Evolutionary conservation across 148 eudicot species (phyloP).

Genomic region (Chenopodium suecicum): DNA sequence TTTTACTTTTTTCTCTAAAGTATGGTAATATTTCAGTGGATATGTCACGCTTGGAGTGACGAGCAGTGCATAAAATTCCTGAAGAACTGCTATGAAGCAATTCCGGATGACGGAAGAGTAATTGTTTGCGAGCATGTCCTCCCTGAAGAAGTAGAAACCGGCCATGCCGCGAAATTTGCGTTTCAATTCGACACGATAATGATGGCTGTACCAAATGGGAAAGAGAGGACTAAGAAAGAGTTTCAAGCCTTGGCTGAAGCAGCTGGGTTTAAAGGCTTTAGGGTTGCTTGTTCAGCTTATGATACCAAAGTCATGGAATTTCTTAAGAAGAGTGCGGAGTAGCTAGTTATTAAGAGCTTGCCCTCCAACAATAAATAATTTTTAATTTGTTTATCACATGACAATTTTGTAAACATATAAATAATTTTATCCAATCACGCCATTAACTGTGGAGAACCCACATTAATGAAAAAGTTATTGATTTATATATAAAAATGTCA

Average conservation of each 20-base stretch:
- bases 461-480: too few species aligned
- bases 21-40: conserved; percentile 11
- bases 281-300: conserved; percentile 25
- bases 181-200: conserved; percentile 13
- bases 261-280: conserved; percentile 25
- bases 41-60: conserved; percentile 24
- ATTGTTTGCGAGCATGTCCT: conserved; percentile 19
- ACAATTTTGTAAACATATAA: too few species aligned
- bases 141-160: background rate
- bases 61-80: conserved; percentile 18
- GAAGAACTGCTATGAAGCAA: conserved; percentile 15
- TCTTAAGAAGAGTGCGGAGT: background rate
- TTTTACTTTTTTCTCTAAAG: too few species aligned
- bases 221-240: conserved; percentile 24
- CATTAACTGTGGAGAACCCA: too few species aligned
- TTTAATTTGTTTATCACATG: too few species aligned
- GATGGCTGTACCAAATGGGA: conserved; percentile 12
- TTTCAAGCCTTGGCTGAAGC: conserved; percentile 17
- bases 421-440: too few species aligned
- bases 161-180: background rate
- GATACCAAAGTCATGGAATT: conserved; percentile 14
- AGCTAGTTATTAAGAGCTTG: too few species aligned
- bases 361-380: too few species aligned
- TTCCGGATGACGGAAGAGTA: conserved; percentile 26
- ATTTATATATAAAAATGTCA: too few species aligned